Evolutionary conservation across 1,284 basidiomycete genomes (phyloP), one percentile per base, ranked within the genome.

Genomic region (Malassezia sp.): DNA sequence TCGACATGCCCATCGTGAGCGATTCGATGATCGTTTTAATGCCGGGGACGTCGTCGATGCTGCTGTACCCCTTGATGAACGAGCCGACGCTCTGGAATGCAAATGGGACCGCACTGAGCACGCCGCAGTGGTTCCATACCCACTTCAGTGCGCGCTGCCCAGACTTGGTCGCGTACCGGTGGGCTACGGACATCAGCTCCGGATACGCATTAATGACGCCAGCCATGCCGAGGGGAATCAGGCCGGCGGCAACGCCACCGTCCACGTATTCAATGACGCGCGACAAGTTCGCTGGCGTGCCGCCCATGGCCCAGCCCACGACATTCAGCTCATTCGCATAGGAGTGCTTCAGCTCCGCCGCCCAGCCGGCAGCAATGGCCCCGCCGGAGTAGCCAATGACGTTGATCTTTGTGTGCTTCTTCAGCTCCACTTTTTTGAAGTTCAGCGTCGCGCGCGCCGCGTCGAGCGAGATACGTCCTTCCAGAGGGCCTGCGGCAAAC

Each of bases 311-410:
- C 35, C 53, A 46, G 11, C 56, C 61, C 10, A 57, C 39, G 12
- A 59, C 39, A 44, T 59, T 59, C 38, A 59, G 41, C 22, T 53
- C 52, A n/a, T 56, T 45, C 10, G 59, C 61, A 17, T 63, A 59
- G 12, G 31, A 23, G 0, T 2, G 47, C 10, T 49, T 32, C 12
- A 64, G 35, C 20, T 31, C 39, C 5, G 34, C 31, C 1, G 56
- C 49, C 60, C 56, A 60, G 8, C 50, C 55, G 6, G 52, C 54
- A 2, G 57, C 49, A 31, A 56, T 54, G 0, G 52, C 57, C 17
- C 61, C 59, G 17, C 58, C 57, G 10, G 50, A 54, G 42, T 63
- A 60, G 14, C 56, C 57, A 18, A 44, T 50, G 2, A 54, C 38
- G 4, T 31, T 56, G 21, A 60, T 45, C 4, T 37, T 24, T n/a